Evolutionary conservation across 2,329 filamentous ascomycete species (phyloP).

Genomic region (Fusarium annulatum): DNA sequence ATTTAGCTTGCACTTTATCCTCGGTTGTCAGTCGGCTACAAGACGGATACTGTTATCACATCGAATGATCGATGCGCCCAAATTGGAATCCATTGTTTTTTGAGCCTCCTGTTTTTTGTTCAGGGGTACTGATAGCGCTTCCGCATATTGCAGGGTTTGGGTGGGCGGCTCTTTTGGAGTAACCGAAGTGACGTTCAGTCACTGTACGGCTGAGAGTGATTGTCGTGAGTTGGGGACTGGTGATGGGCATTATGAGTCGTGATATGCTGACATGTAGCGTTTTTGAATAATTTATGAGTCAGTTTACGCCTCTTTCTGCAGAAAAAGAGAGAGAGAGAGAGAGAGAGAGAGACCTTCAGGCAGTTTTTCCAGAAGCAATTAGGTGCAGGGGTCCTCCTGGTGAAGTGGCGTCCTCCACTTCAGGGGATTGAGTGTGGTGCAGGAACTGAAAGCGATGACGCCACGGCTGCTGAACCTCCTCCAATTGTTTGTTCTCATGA

Average conservation of each 20-base stretch:
- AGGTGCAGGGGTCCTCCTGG: constrained; percentile 1
- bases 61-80: constrained; percentile 16
- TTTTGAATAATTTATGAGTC: not conserved
- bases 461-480: not conserved
- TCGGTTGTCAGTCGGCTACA: constrained; percentile 40
- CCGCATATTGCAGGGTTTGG: constrained; percentile 19
- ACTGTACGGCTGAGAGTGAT: not conserved
- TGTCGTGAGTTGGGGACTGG: not conserved
- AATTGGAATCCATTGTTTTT: not conserved
- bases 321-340: not conserved
- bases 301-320: not conserved
- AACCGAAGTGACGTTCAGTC: not conserved
- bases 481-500: not conserved
- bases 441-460: constrained; percentile 25
- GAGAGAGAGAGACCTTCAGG: not conserved
- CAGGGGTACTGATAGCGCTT: constrained; percentile 24
- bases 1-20: constrained; percentile 34
- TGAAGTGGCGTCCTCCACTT: not conserved
- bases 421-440: constrained; percentile 10
- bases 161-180: constrained; percentile 26
- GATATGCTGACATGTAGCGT: not conserved
- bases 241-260: not conserved
- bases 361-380: constrained; percentile 22
- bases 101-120: constrained; percentile 12
- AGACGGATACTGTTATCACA: constrained; percentile 14